Percentiles rank a stretch among this genome's conserved stretches.
phyloP scores from a whole-genome alignment of 2,329 filamentous ascomycete genomes.

The Scleromitrula shiraiana region DNA sequence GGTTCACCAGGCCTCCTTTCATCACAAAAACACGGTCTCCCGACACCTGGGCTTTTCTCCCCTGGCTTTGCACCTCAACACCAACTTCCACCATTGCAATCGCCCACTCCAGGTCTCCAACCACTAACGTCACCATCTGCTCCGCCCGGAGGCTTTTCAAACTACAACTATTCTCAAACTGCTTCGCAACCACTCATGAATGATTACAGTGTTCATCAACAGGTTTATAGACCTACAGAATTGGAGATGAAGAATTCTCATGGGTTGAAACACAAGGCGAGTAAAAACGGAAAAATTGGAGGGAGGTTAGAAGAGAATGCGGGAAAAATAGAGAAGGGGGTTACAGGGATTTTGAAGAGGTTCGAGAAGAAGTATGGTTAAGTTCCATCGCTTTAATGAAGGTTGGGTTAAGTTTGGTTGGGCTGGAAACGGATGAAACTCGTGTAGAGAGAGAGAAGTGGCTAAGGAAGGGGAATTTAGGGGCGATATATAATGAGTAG shows the following conservation, averaged over 20 bases:
- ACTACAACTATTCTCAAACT: conserved; percentile 38
- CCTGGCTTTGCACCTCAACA: conserved; percentile 12
- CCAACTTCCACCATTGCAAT: conserved; percentile 4
- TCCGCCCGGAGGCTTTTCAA: conserved; percentile 48
- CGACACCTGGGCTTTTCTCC: conserved; percentile 21
- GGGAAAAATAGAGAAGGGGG: conserved; percentile 59
- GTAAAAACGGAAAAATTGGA: not conserved
- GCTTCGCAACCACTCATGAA: conserved; percentile 29
- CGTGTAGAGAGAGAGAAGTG: not conserved
- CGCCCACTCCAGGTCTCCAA: conserved; percentile 4
- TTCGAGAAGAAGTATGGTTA: conserved; percentile 57
- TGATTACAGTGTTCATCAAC: conserved; percentile 57
- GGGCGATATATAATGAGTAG: not conserved
- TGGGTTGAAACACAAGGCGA: not conserved
- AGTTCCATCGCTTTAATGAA: too few relatives aligned
- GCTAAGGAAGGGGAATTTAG: too few relatives aligned
- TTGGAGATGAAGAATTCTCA: conserved; percentile 43
- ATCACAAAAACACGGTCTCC: conserved; percentile 34
- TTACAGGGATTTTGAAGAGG: conserved; percentile 66
- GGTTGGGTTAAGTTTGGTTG: not conserved
- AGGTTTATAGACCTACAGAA: conserved; percentile 62
- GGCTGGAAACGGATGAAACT: not conserved
- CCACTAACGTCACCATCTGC: conserved; percentile 18
- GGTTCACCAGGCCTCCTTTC: conserved; percentile 35
- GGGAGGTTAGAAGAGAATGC: conserved; percentile 52